phyloP scores from a whole-genome alignment of 306 rosid genomes.

The Sicyos baderoa region DNA sequence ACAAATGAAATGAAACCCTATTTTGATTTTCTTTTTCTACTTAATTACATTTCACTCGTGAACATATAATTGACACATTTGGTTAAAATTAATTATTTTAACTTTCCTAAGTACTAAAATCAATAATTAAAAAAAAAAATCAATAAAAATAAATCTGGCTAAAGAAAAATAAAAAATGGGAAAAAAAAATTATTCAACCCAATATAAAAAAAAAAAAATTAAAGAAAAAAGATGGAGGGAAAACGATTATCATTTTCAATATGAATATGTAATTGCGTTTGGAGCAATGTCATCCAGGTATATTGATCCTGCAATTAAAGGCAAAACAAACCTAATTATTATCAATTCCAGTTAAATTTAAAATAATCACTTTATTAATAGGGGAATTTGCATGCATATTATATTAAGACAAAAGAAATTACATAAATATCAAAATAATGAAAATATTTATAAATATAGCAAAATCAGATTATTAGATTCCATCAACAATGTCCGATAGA shows the following conservation, averaged over 20 bases:
- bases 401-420: no score
- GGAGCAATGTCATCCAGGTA: constrained; percentile 4
- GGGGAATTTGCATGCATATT: no score
- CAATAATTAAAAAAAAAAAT: neutral
- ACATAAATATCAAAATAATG: no score
- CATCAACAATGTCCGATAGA: no score
- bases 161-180: neutral
- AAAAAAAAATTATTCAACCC: neutral
- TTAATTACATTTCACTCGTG: neutral
- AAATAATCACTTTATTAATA: no score
- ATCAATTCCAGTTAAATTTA: no score
- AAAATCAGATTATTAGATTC: no score
- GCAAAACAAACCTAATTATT: neutral
- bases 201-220: neutral
- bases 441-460: no score
- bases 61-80: neutral
- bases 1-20: neutral
- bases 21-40: neutral
- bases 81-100: constrained; percentile 2
- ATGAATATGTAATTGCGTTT: neutral
- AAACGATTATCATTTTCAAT: neutral
- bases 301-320: constrained; percentile 15
- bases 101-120: neutral
- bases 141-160: neutral
- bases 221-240: no score